Base-by-base conservation (phyloP, 768 basidiomycete genomes). In the Agaricus bisporus region DNA sequence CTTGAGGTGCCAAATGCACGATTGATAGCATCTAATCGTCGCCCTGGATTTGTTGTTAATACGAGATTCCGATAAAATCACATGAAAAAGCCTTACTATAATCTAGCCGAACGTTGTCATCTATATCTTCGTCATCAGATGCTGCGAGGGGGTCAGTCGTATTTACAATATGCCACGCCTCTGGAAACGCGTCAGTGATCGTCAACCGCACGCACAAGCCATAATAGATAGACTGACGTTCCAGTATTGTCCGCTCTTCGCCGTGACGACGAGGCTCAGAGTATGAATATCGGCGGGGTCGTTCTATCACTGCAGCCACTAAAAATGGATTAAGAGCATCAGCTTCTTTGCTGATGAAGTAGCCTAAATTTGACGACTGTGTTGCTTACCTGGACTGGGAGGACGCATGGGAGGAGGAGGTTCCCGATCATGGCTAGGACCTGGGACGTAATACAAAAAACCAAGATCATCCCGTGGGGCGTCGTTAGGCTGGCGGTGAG, bases 91-190 rank as follows among this genome's bases (percentile, higher is more conserved):
- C 29, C 85, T 61, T 61, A 86, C 88, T 72, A 61, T 88, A 88
- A 59, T 91, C 87, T 46, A 74, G 63, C 41, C 79, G 75, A 43
- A 78, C 71, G 58, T 86, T 71, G 53, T 86, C 81, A 55, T 88
- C 85, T 51, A 74, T 71, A 51, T 73, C 66, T 61, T 91, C 88
- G 37, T 85, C 85, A 59, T 90, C 88, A 11, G 88, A 88, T 68
- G 88, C 86, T 11, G 68, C 71, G 14, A 89, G 70, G 14, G 87
- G 84, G 62, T 90, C 86, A 35, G 75, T 74, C 25, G 76, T 79
- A 37, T 74, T 75, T 26, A 82, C 75, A 29, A 80, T 69, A 60
- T 85, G 81, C 86, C 86, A 90, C 6, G 88, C 86, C 54, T 90
- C 88, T 91, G 69, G 18, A 54, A 51, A 43, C 56, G 51, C 35